A percentile compares a stretch with the other conserved stretches of the same genome.
phyloP scores from a whole-genome alignment of 148 eudicot species.

The Simmondsia chinensis region DNA sequence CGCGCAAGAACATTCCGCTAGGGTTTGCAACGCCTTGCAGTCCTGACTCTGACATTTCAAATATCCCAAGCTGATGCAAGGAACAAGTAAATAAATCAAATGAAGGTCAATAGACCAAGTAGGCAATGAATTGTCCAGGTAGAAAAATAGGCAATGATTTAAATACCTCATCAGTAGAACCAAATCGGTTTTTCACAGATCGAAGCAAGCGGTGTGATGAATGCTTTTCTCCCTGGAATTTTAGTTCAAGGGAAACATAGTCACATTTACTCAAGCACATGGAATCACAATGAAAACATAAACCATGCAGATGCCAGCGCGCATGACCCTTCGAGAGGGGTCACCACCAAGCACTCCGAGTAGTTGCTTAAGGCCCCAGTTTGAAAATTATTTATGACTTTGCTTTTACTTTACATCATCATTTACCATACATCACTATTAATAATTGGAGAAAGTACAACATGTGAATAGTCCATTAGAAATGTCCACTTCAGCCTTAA shows the following conservation, averaged over 20 bases:
- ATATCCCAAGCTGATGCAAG: constrained; percentile 74
- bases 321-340: too few species aligned
- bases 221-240: constrained; percentile 77
- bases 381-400: too few species aligned
- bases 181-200: constrained; percentile 90
- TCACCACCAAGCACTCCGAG: too few species aligned
- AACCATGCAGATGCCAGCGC: too few species aligned
- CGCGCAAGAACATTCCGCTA: constrained; percentile 75
- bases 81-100: not conserved
- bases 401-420: too few species aligned
- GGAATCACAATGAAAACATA: not conserved
- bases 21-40: constrained; percentile 74
- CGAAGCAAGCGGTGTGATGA: constrained; percentile 93
- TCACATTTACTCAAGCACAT: not conserved
- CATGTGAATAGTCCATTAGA: too few species aligned
- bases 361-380: too few species aligned
- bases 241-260: not conserved
- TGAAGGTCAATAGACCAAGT: constrained; percentile 1
- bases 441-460: too few species aligned
- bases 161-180: constrained; percentile 93
- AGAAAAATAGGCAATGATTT: not conserved
- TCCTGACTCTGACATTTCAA: constrained; percentile 80
- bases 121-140: not conserved
- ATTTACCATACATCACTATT: too few species aligned
- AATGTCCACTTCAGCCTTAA: too few species aligned